These are phyloP conservation scores for Tetraselmis chui DNA, from an alignment of 139 green algal species.

Conservation along the genomic window DNA sequence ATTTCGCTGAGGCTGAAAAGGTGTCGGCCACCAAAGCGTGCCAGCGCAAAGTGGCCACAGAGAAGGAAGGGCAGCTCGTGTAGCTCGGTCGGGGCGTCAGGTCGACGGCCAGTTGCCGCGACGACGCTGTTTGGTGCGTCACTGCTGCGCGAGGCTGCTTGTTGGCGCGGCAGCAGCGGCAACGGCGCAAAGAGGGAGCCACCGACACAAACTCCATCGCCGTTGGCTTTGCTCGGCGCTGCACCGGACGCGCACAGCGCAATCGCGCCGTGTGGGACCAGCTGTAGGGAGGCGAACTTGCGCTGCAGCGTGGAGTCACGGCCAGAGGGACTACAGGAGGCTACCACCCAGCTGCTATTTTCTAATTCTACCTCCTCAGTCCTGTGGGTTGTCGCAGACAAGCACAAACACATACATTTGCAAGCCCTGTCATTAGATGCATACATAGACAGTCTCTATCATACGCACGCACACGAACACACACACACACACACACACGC, in stretches of 20 bases:
- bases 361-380: too few species aligned
- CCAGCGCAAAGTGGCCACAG: conserved; percentile 16
- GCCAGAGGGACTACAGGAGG: background rate
- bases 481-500: too few species aligned
- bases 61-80: conserved; percentile 23
- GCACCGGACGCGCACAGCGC: background rate
- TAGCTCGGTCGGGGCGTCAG: too few species aligned
- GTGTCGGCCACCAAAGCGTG: background rate
- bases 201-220: too few species aligned
- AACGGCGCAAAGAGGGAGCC: background rate
- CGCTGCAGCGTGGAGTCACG: background rate
- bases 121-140: too few species aligned
- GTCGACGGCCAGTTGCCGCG: too few species aligned
- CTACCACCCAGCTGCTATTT: background rate
- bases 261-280: background rate
- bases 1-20: background rate
- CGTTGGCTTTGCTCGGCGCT: background rate
- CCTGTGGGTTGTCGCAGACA: too few species aligned
- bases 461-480: too few species aligned
- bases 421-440: too few species aligned
- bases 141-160: too few species aligned
- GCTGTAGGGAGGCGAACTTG: background rate
- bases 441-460: too few species aligned
- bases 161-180: background rate
- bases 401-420: too few species aligned